Conservation (phyloP, 139 green algal genomes). For the Pseudopediastrum boryanum region DNA sequence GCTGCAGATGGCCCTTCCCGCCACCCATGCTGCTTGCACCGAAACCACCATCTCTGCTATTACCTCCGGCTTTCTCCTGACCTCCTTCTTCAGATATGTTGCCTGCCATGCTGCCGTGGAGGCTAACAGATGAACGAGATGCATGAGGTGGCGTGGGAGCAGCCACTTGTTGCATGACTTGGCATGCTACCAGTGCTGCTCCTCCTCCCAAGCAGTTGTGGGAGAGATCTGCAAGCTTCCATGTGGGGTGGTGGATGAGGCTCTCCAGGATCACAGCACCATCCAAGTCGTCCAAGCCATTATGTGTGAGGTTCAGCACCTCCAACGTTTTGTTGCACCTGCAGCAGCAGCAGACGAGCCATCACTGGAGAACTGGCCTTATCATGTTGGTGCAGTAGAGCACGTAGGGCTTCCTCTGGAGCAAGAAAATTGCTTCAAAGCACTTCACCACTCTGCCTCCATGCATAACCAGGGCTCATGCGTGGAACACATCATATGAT, state of each 20-base stretch:
- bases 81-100: background rate
- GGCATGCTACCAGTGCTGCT: background rate
- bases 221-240: constrained; percentile 19
- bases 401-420: too few relatives aligned
- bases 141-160: too few relatives aligned
- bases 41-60: background rate
- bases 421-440: too few relatives aligned
- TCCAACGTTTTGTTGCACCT: constrained; percentile 8
- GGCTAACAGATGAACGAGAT: too few relatives aligned
- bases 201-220: constrained; percentile 30
- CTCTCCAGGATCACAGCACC: constrained; percentile 17
- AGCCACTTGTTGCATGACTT: too few relatives aligned
- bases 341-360: background rate
- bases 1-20: background rate
- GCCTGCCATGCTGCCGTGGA: too few relatives aligned
- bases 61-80: background rate
- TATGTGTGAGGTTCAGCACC: background rate
- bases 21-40: background rate
- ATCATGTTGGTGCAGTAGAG: too few relatives aligned
- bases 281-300: constrained; percentile 22
- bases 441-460: too few relatives aligned
- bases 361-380: too few relatives aligned
- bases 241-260: background rate
- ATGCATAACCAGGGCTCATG: too few relatives aligned
- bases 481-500: too few relatives aligned